phyloP scores from a whole-genome alignment of 257 asterid species.

The Nicotiana noctiflora region DNA sequence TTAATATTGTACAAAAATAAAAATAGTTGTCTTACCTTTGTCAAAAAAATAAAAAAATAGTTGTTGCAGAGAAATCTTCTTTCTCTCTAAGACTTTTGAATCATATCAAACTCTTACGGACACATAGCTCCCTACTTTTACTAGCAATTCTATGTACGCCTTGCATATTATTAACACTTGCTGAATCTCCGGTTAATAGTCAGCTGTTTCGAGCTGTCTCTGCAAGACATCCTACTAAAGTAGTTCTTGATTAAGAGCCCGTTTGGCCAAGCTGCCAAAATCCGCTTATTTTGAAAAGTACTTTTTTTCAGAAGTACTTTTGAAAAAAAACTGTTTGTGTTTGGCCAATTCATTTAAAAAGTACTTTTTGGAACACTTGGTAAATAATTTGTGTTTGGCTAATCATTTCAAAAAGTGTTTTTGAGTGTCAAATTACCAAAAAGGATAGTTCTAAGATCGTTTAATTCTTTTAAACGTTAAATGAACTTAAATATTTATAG shows the following conservation, averaged over 20 bases:
- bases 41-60: background rate
- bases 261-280: no score
- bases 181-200: background rate
- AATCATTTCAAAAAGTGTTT: no score
- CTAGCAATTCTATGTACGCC: background rate
- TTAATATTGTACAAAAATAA: background rate
- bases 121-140: background rate
- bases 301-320: no score
- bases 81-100: background rate
- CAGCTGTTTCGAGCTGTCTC: background rate
- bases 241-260: background rate
- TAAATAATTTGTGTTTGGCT: no score
- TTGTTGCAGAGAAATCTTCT: background rate
- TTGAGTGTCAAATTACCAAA: no score
- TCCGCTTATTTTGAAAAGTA: no score
- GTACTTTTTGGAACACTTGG: no score
- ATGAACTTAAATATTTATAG: no score
- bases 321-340: no score
- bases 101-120: background rate
- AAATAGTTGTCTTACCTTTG: background rate
- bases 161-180: background rate
- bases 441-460: no score
- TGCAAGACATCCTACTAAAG: background rate
- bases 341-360: no score
- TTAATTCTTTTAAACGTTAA: no score